Conservation (phyloP, 2,329 filamentous ascomycete species). For the Raffaelea albimanens region DNA sequence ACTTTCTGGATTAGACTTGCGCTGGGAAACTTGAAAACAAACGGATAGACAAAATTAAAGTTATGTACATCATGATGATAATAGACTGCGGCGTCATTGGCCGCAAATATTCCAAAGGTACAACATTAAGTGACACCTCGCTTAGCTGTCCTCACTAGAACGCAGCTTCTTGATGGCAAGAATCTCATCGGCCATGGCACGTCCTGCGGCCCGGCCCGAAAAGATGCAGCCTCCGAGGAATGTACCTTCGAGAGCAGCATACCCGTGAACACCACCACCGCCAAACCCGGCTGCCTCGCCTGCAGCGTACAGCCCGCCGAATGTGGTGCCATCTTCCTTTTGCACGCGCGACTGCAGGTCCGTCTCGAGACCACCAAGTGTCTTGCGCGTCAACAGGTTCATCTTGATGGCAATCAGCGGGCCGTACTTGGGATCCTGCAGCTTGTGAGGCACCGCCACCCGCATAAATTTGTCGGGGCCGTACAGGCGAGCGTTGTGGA, state of each 20-base stretch:
- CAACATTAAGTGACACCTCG: too few relatives aligned
- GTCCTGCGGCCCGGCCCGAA: slow-evolving; percentile 46
- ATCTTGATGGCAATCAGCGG: slow-evolving; percentile 52
- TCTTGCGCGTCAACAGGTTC: slow-evolving; percentile 53
- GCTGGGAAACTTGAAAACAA: too few relatives aligned
- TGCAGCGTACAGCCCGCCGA: slow-evolving; percentile 48
- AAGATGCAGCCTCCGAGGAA: slow-evolving; percentile 56
- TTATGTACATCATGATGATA: too few relatives aligned
- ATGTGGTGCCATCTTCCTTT: slow-evolving; percentile 34
- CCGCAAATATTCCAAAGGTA: too few relatives aligned
- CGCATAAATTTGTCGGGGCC: slow-evolving; percentile 43
- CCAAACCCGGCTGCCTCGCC: slow-evolving; percentile 53
- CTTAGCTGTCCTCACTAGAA: neutral
- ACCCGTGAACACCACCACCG: slow-evolving; percentile 53
- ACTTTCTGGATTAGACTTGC: too few relatives aligned
- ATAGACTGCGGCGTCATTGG: too few relatives aligned
- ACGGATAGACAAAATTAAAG: too few relatives aligned
- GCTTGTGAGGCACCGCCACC: slow-evolving; percentile 41
- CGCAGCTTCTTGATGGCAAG: slow-evolving; percentile 2
- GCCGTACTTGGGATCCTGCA: slow-evolving; percentile 44
- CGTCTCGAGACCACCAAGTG: slow-evolving; percentile 50
- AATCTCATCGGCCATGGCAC: slow-evolving; percentile 42
- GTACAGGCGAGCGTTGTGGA: slow-evolving; percentile 46
- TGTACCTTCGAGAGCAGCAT: slow-evolving; percentile 52
- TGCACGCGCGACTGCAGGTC: slow-evolving; percentile 47